A percentile compares a stretch with the other conserved stretches of the same genome.
These are phyloP conservation scores for Trichoderma semiorbis DNA, from an alignment of 2,329 filamentous ascomycete genomes.

Conservation along the genomic window DNA sequence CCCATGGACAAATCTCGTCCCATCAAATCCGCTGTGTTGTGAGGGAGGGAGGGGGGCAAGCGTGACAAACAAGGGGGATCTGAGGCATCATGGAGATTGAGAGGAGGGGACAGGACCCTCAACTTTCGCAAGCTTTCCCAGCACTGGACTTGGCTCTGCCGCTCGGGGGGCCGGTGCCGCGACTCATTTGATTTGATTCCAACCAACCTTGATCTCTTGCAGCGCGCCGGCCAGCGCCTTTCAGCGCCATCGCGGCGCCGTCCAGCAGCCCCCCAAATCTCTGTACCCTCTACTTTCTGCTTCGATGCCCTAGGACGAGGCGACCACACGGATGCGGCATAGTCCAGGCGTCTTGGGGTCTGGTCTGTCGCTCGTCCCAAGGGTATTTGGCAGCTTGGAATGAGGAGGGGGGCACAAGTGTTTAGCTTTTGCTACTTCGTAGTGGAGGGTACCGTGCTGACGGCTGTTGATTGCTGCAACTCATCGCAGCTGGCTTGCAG, in stretches of 20 bases:
- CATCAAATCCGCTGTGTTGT: background rate
- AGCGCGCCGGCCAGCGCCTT: background rate
- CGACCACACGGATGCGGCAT: background rate
- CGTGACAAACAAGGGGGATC: background rate
- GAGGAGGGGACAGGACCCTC: background rate
- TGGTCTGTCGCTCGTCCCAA: background rate
- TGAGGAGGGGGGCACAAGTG: background rate
- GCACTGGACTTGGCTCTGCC: background rate
- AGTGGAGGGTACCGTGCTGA: background rate
- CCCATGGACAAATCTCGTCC: background rate
- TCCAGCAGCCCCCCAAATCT: background rate
- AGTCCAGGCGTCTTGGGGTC: background rate
- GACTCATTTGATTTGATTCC: background rate
- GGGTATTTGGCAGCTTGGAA: background rate
- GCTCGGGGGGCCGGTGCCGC: background rate
- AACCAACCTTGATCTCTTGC: background rate
- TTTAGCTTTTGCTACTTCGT: conserved; percentile 12
- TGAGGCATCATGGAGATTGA: background rate
- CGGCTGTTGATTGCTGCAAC: background rate
- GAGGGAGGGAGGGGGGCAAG: background rate
- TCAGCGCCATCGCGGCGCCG: conserved; percentile 1
- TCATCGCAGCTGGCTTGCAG: background rate
- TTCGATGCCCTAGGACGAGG: background rate
- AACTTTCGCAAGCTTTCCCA: background rate
- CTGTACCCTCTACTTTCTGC: background rate